These are phyloP conservation scores for Davidsoniella australis DNA, from an alignment of 2,329 filamentous ascomycete genomes.

Conservation along the genomic window DNA sequence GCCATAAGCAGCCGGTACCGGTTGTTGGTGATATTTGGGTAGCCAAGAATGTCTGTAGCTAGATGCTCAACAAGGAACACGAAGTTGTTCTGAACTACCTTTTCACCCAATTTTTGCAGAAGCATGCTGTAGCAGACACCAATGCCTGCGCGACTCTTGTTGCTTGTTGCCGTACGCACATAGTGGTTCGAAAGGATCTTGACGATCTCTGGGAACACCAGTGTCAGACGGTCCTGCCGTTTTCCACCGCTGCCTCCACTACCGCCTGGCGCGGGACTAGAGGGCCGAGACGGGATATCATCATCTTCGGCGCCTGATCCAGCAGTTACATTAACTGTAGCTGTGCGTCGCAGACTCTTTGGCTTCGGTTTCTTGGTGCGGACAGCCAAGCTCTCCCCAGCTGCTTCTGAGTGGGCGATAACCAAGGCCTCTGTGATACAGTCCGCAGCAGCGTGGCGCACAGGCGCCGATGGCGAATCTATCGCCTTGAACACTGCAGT, in stretches of 20 bases:
- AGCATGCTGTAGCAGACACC: conserved; percentile 76
- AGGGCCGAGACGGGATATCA: conserved; percentile 46
- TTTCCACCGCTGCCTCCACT: conserved; percentile 22
- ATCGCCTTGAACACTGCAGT: conserved; percentile 69
- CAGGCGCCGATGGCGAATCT: conserved; percentile 56
- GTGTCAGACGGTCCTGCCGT: conserved; percentile 53
- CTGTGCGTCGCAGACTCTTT: conserved; percentile 37
- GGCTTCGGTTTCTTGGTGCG: conserved; percentile 46
- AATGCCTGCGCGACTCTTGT: conserved; percentile 65
- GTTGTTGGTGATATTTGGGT: conserved; percentile 60
- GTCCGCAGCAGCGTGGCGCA: conserved; percentile 72
- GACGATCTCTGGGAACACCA: conserved; percentile 63
- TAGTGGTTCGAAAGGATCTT: conserved; percentile 69
- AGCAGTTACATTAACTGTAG: conserved; percentile 23
- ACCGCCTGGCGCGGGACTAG: conserved; percentile 50
- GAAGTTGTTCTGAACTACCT: conserved; percentile 70
- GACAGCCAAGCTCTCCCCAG: conserved; percentile 35
- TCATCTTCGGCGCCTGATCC: conserved; percentile 53
- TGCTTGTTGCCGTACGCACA: conserved; percentile 58
- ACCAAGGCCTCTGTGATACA: conserved; percentile 72
- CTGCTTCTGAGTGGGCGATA: conserved; percentile 43
- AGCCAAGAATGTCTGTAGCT: conserved; percentile 62
- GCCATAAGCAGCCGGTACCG: conserved; percentile 76
- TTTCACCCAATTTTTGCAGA: conserved; percentile 61
- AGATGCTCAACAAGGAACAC: conserved; percentile 65